Base-by-base conservation (phyloP, 192 early-diverging fungal species). In the Umbelopsis vinacea region DNA sequence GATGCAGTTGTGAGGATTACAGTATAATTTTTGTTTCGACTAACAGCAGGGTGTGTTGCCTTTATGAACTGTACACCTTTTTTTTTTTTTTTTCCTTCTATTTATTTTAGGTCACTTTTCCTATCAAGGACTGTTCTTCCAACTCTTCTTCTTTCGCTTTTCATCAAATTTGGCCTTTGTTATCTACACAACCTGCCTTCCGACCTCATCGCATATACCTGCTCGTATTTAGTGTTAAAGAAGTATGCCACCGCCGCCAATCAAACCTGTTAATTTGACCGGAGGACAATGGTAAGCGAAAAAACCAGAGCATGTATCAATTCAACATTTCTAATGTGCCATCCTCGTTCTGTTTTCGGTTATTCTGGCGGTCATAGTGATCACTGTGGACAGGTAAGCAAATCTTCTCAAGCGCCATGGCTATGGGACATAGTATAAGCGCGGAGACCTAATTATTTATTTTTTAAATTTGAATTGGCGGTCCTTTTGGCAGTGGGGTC, bases 311-410 rank as follows among this genome's bases (percentile, higher is more conserved):
- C 53, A 12, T 12, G 0, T 2, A 26, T 7, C 7, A 22, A 24
- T 9, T 23, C 53, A 54, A 11, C 2, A 23, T 52, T 7, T 4
- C 22, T 10, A 26, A 26, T 2, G 23, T 4, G 12, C 6, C 23
- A 3, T 24, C 4, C n/a, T n/a, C n/a, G n/a, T 12, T 22, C 26
- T 0, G 26, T 26, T 24, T 26, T 53, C 0, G 9, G 8, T 24
- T 29, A 6, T 3, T 54, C 11, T n/a, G 22, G 10, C 33, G 22
- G 37, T n/a, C 0, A 37, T 37, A 63, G 57, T 33, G 57, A 63
- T 63, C 57, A 63, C 26, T 63, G 57, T 63, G 57, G 57, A 37
- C 57, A 63, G 57, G 57, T 63, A 63, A 63, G 57, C 23, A 14
- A 29, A 24, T 26, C 23, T 23, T 26, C 10, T 54, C 0, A 54